A percentile compares a stretch with the other conserved stretches of the same genome.
Evolutionary conservation across 2,329 filamentous ascomycete species (phyloP).

Genomic region (Trichoderma guizhouense): DNA sequence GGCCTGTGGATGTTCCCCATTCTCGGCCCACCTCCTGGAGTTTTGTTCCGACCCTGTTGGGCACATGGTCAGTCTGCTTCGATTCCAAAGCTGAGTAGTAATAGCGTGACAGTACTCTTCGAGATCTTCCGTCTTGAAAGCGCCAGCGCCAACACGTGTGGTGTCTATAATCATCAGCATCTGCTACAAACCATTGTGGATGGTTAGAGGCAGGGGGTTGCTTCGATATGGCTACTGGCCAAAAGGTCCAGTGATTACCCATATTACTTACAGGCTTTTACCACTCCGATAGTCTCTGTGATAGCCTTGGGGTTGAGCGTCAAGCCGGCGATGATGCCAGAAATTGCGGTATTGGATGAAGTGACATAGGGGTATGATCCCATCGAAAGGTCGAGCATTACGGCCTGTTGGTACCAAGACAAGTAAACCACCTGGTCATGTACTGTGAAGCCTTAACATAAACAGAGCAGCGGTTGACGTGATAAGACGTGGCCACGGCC

Average conservation of each 20-base stretch:
- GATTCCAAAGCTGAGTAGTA: not conserved
- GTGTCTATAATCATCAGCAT: not conserved
- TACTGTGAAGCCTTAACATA: not conserved
- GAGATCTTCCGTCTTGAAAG: not conserved
- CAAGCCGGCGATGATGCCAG: not conserved
- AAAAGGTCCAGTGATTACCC: not conserved
- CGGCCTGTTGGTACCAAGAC: not conserved
- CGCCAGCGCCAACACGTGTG: not conserved
- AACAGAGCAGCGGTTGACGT: too few species aligned
- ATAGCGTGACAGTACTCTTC: not conserved
- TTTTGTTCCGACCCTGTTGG: slow-evolving; percentile 35
- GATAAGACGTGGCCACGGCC: too few species aligned
- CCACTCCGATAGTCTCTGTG: not conserved
- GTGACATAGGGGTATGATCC: slow-evolving; percentile 30
- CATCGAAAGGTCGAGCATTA: slow-evolving; percentile 44
- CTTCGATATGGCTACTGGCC: not conserved
- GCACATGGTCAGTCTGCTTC: not conserved
- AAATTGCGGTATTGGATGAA: not conserved
- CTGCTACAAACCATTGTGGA: not conserved
- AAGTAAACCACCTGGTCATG: not conserved
- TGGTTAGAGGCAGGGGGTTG: not conserved
- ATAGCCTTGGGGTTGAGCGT: not conserved
- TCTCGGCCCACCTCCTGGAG: slow-evolving; percentile 48
- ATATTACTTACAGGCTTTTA: not conserved
- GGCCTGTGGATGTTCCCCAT: slow-evolving; percentile 51